These are phyloP conservation scores for Gastrolobium villosum DNA, from an alignment of 306 rosid genomes.

Conservation along the genomic window DNA sequence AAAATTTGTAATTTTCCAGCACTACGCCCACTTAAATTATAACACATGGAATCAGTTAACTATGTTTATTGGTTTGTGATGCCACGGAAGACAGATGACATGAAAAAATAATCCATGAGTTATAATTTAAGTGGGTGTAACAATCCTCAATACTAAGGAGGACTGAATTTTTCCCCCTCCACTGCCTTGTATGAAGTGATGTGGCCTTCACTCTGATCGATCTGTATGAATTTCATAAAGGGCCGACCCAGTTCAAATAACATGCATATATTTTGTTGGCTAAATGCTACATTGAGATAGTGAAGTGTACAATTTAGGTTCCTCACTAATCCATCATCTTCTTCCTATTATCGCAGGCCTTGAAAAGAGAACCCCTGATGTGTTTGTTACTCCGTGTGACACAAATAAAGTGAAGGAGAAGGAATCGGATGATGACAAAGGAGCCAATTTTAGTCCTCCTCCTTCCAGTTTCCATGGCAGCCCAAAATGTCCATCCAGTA, in stretches of 20 bases:
- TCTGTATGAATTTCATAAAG: constrained; percentile 21
- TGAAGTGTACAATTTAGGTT: constrained; percentile 5
- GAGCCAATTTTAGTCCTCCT: constrained; percentile 49
- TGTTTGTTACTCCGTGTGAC: constrained; percentile 50
- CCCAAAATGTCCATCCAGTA: constrained; percentile 54
- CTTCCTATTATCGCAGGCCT: constrained; percentile 55
- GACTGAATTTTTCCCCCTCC: not conserved
- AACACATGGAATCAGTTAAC: too few relatives aligned
- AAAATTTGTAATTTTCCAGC: too few relatives aligned
- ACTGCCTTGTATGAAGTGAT: constrained; percentile 6
- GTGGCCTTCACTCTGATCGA: constrained; percentile 3
- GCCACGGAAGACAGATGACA: too few relatives aligned
- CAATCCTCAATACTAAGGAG: too few relatives aligned
- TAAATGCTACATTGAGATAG: constrained; percentile 34
- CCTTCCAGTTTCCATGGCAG: constrained; percentile 46
- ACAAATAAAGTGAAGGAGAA: constrained; percentile 54
- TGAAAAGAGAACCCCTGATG: constrained; percentile 54
- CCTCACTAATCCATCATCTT: constrained; percentile 29
- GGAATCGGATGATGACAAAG: constrained; percentile 53
- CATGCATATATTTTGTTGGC: constrained; percentile 26
- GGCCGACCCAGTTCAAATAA: too few relatives aligned
- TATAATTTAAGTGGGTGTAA: too few relatives aligned
- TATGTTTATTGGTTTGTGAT: too few relatives aligned
- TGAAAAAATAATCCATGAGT: too few relatives aligned
- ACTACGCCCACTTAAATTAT: too few relatives aligned